A percentile compares a stretch with the other conserved stretches of the same genome.
These are phyloP conservation scores for Tolypocladium inflatum DNA, from an alignment of 2,329 filamentous ascomycete genomes.

Conservation along the genomic window DNA sequence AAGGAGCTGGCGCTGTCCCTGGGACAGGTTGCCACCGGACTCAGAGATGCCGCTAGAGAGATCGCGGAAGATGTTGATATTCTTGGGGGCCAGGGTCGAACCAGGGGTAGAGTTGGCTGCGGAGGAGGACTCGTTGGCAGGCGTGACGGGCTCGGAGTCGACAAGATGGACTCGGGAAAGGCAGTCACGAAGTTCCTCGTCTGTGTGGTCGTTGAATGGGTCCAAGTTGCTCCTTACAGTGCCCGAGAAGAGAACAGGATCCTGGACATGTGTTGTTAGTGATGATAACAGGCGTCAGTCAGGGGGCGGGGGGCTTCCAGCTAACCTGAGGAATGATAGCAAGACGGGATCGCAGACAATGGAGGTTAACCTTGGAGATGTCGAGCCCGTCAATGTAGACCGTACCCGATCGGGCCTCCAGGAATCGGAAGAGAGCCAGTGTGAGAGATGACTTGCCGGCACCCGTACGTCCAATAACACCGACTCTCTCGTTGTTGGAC, in stretches of 20 bases:
- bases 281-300: no score
- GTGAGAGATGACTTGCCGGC: conserved; percentile 72
- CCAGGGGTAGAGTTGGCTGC: conserved; percentile 20
- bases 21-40: conserved; percentile 64
- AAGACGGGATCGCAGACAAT: conserved; percentile 61
- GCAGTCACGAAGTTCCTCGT: conserved; percentile 59
- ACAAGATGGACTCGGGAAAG: conserved; percentile 63
- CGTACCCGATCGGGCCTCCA: conserved; percentile 56
- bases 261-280: conserved; percentile 28
- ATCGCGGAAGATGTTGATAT: conserved; percentile 56
- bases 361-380: conserved; percentile 60
- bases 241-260: conserved; percentile 73
- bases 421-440: conserved; percentile 67
- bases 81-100: conserved; percentile 29
- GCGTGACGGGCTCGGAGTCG: conserved; percentile 28
- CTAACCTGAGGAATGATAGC: conserved; percentile 64
- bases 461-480: conserved; percentile 70
- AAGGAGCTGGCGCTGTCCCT: conserved; percentile 67
- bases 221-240: conserved; percentile 70
- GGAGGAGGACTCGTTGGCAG: conserved; percentile 26
- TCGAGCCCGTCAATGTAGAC: conserved; percentile 67
- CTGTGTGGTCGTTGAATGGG: conserved; percentile 61
- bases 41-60: conserved; percentile 58
- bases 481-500: conserved; percentile 57
- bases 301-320: not conserved